phyloP scores from a whole-genome alignment of 2,329 filamentous ascomycete genomes.

The Penicillium thymicola region DNA sequence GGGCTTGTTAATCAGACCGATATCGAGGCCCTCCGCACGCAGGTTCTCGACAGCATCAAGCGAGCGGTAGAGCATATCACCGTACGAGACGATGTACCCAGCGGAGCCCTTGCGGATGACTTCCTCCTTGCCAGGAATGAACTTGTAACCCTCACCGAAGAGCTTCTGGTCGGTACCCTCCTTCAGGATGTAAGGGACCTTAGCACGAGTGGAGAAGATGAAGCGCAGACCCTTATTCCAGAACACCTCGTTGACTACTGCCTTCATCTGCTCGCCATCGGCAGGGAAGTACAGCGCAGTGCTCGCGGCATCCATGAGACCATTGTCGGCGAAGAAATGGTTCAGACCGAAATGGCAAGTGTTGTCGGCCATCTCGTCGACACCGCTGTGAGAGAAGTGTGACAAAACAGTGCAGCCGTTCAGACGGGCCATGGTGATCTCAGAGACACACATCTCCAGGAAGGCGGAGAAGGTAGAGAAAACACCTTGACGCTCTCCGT shows the following conservation, averaged over 20 bases:
- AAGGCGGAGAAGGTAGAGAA: slow-evolving; percentile 44
- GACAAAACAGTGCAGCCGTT: slow-evolving; percentile 39
- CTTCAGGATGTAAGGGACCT: slow-evolving; percentile 39
- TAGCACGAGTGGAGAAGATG: slow-evolving; percentile 40
- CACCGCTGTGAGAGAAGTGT: slow-evolving; percentile 41
- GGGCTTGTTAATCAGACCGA: slow-evolving; percentile 41
- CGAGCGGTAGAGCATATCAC: slow-evolving; percentile 43
- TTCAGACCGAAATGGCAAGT: slow-evolving; percentile 44
- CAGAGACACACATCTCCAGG: slow-evolving; percentile 41
- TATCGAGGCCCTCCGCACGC: slow-evolving; percentile 35
- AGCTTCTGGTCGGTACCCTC: slow-evolving; percentile 35
- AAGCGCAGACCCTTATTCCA: slow-evolving; percentile 38
- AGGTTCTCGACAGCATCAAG: slow-evolving; percentile 40
- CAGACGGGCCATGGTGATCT: slow-evolving; percentile 42
- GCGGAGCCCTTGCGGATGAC: slow-evolving; percentile 37
- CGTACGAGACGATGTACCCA: slow-evolving; percentile 40
- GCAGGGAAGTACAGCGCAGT: slow-evolving; percentile 41
- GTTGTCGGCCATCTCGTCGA: slow-evolving; percentile 44
- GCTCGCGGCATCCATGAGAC: slow-evolving; percentile 35
- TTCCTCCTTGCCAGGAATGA: slow-evolving; percentile 39
- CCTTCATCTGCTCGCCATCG: slow-evolving; percentile 43
- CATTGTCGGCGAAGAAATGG: slow-evolving; percentile 43
- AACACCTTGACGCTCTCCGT: slow-evolving; percentile 36
- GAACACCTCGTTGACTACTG: slow-evolving; percentile 37
- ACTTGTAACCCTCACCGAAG: slow-evolving; percentile 38